Percentiles rank a stretch among this genome's conserved stretches.
These are phyloP conservation scores for Omphalotus guepiniiformis DNA, from an alignment of 768 basidiomycete species.

Conservation along the genomic window DNA sequence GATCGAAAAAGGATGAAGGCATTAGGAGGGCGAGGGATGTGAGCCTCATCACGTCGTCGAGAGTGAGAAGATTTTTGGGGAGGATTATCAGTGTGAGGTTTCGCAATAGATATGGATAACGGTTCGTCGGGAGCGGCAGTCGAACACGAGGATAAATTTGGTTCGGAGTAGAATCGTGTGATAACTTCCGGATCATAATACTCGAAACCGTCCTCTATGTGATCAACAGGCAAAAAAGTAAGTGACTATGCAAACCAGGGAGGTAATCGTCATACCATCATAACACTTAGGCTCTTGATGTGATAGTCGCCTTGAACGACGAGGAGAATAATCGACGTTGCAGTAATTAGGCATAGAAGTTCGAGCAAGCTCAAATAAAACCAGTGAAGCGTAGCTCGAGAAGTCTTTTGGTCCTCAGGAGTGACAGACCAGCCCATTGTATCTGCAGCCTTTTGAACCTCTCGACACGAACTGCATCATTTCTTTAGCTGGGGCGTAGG, in stretches of 20 bases:
- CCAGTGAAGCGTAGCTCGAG: too few species aligned
- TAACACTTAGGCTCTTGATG: constrained; percentile 31
- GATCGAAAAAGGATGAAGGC: constrained; percentile 75
- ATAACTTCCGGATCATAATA: neutral
- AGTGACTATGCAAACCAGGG: constrained; percentile 6
- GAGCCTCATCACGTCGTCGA: constrained; percentile 29
- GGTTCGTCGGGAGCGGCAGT: neutral
- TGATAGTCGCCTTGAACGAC: constrained; percentile 42
- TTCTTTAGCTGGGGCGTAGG: constrained; percentile 11
- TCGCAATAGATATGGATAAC: constrained; percentile 1
- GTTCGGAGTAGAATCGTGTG: neutral
- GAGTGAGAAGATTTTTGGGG: constrained; percentile 16
- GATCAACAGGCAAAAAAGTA: neutral
- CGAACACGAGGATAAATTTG: neutral
- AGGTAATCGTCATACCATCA: constrained; percentile 21
- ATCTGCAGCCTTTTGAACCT: constrained; percentile 21
- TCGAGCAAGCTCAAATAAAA: constrained; percentile 8
- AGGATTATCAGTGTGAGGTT: constrained; percentile 1
- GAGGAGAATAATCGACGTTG: constrained; percentile 15
- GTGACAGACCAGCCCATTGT: neutral
- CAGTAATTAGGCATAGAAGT: constrained; percentile 13
- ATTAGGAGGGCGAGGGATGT: constrained; percentile 69
- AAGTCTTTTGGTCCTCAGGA: neutral
- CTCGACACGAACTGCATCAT: constrained; percentile 6
- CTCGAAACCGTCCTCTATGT: constrained; percentile 2